phyloP scores from a whole-genome alignment of 768 basidiomycete species.

The Cystobasidium onofrii region DNA sequence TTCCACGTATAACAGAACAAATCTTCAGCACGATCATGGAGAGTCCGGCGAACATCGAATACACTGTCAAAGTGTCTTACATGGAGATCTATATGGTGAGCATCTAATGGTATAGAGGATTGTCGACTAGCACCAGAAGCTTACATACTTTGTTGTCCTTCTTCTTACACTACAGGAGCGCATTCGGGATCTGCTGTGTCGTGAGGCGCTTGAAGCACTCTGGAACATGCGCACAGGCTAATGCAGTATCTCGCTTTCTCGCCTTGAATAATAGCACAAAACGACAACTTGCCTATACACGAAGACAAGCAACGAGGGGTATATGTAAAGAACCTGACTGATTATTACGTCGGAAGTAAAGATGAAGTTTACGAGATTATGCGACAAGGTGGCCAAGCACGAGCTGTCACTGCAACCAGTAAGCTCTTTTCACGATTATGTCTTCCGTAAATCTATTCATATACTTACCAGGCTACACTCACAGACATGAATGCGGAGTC shows the following conservation, averaged over 20 bases:
- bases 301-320: conserved; percentile 97
- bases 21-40: conserved; percentile 96
- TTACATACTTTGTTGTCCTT: neutral
- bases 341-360: conserved; percentile 94
- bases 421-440: conserved; percentile 42
- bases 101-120: neutral
- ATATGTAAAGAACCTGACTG: conserved; percentile 93
- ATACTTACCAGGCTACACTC: neutral
- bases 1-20: conserved; percentile 96
- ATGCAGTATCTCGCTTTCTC: neutral
- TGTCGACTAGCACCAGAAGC: neutral
- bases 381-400: conserved; percentile 83
- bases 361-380: conserved; percentile 97
- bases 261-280: conserved; percentile 60
- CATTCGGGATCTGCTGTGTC: conserved; percentile 87
- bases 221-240: neutral
- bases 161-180: conserved; percentile 52
- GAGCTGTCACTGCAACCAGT: conserved; percentile 93
- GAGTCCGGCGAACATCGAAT: conserved; percentile 89
- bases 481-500: conserved; percentile 99
- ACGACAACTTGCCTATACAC: conserved; percentile 96
- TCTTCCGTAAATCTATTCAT: neutral
- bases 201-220: conserved; percentile 53
- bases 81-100: conserved; percentile 88
- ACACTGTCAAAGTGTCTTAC: conserved; percentile 97